These are phyloP conservation scores for Paragyromitra xinjiangensis DNA, from an alignment of 495 filamentous ascomycete species.

Conservation along the genomic window DNA sequence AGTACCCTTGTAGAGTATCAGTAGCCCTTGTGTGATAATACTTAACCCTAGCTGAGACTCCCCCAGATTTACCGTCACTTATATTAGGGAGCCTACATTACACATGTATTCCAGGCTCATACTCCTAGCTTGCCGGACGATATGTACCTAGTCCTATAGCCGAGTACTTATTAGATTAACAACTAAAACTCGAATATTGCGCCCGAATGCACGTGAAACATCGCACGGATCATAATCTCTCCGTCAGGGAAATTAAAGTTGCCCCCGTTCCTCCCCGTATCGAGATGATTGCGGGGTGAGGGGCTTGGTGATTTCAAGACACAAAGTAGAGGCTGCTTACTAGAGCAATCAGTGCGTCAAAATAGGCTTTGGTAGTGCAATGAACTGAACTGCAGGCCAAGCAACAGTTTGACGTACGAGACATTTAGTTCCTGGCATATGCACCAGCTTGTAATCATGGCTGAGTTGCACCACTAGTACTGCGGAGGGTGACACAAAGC, in stretches of 20 bases:
- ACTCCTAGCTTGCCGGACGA: no score
- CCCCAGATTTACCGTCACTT: background rate
- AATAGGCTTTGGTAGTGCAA: conserved; percentile 19
- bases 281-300: no score
- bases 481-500: background rate
- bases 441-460: background rate
- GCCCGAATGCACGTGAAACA: no score
- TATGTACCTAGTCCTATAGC: no score
- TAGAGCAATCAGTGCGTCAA: conserved; percentile 4
- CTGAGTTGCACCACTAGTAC: background rate
- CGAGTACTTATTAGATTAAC: no score
- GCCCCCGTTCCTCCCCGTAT: background rate
- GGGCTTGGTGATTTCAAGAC: background rate
- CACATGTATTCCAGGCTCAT: no score
- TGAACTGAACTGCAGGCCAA: background rate
- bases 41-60: background rate
- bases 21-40: background rate
- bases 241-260: background rate
- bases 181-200: no score
- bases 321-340: background rate
- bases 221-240: background rate
- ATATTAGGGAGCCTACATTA: background rate
- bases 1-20: background rate
- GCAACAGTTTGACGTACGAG: background rate
- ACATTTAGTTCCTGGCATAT: background rate